Evolutionary conservation across 495 filamentous ascomycete genomes (phyloP).

Genomic region (Alectoria sarmentosa): DNA sequence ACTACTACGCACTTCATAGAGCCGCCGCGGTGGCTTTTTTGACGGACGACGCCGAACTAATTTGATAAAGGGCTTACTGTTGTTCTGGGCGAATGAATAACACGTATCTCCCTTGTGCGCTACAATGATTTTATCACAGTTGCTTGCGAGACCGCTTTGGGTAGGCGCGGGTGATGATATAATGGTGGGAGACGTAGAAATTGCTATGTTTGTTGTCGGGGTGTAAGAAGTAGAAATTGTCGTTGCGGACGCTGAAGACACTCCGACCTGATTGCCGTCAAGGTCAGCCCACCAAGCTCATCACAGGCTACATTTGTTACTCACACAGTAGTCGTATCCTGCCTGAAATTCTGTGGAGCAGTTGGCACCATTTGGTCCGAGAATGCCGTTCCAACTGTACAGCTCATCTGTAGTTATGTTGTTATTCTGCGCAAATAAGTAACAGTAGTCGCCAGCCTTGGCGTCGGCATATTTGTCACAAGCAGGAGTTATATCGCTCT

Average conservation of each 20-base stretch:
- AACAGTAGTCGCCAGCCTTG: conserved; percentile 20
- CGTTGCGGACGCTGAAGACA: too few species aligned
- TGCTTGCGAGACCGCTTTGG: conserved; percentile 8
- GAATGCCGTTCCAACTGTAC: conserved; percentile 18
- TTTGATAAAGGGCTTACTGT: too few species aligned
- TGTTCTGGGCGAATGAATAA: conserved; percentile 17
- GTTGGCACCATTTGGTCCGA: conserved; percentile 14
- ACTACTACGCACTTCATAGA: too few species aligned
- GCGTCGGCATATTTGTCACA: conserved; percentile 25
- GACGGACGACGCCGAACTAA: too few species aligned
- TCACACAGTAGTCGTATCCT: conserved; percentile 20
- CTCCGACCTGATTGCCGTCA: too few species aligned
- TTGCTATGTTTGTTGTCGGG: too few species aligned
- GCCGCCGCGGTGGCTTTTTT: too few species aligned
- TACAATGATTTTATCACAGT: conserved; percentile 6
- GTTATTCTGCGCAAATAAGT: conserved; percentile 15
- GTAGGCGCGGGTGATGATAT: conserved; percentile 14
- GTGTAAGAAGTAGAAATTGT: neutral
- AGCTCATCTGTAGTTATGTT: conserved; percentile 18
- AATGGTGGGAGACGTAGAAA: neutral
- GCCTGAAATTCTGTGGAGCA: conserved; percentile 9
- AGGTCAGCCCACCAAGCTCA: too few species aligned
- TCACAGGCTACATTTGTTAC: too few species aligned
- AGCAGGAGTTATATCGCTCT: conserved; percentile 18
- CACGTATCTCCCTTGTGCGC: conserved; percentile 16